These are phyloP conservation scores for Penicillium sp. DNA, from an alignment of 2,329 filamentous ascomycete species.

Conservation along the genomic window DNA sequence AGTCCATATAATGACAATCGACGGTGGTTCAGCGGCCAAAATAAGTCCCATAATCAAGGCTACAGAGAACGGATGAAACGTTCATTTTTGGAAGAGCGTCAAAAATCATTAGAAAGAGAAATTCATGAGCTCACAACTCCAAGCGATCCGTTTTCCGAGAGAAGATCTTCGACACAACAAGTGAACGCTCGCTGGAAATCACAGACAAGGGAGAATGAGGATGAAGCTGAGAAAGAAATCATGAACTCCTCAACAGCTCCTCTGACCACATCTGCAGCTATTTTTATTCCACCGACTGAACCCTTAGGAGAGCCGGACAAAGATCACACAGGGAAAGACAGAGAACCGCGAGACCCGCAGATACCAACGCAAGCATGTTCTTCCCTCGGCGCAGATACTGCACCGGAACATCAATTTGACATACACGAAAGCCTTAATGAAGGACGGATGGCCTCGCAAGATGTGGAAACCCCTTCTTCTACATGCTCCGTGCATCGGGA, in stretches of 20 bases:
- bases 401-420: too few relatives aligned
- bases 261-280: neutral
- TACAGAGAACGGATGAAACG: neutral
- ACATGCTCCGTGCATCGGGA: neutral
- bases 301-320: neutral
- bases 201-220: neutral
- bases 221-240: neutral
- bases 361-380: too few relatives aligned
- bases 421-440: too few relatives aligned
- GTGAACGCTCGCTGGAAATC: neutral
- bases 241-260: neutral
- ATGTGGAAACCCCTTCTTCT: neutral
- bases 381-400: too few relatives aligned
- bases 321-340: neutral
- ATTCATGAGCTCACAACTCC: neutral
- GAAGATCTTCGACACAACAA: neutral
- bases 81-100: neutral
- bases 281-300: neutral
- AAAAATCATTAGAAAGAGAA: neutral
- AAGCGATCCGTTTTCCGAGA: neutral
- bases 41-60: neutral
- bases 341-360: neutral
- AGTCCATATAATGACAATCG: neutral
- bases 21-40: too few relatives aligned
- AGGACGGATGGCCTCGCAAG: neutral